Conservation (phyloP, 1,284 basidiomycete genomes). For the Apiotrichum brassicae region DNA sequence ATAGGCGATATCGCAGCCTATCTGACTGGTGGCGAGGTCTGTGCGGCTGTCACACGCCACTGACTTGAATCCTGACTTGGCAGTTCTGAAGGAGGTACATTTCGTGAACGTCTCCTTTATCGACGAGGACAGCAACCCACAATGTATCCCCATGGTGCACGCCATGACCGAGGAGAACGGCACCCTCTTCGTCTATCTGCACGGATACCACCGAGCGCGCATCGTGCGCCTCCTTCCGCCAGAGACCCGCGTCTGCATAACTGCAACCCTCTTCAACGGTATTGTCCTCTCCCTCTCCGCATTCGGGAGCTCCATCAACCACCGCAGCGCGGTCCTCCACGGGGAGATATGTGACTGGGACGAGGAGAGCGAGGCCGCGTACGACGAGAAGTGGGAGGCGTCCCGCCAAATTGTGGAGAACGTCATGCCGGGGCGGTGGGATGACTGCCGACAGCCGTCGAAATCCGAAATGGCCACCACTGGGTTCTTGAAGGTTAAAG, state of each 20-base stretch:
- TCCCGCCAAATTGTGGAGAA: constrained; percentile 17
- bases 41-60: not conserved
- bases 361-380: not conserved
- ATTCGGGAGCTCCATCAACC: constrained; percentile 29
- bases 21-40: not conserved
- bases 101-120: constrained; percentile 17
- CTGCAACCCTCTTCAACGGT: constrained; percentile 31
- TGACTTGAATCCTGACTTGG: too few relatives aligned
- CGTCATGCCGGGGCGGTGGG: constrained; percentile 25
- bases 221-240: constrained; percentile 24
- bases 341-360: constrained; percentile 25
- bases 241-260: constrained; percentile 28
- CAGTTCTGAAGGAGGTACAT: constrained; percentile 12
- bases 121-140: constrained; percentile 12
- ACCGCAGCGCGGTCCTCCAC: constrained; percentile 32
- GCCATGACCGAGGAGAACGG: not conserved
- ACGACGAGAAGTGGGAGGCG: constrained; percentile 5
- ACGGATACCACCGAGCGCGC: constrained; percentile 27
- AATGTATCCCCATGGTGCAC: constrained; percentile 13
- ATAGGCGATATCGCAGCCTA: not conserved
- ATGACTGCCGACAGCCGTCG: constrained; percentile 20
- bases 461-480: constrained; percentile 25
- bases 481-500: constrained; percentile 26
- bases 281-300: constrained; percentile 30
- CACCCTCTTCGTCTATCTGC: constrained; percentile 2